These are phyloP conservation scores for Rusavskia elegans DNA, from an alignment of 495 filamentous ascomycete species.

Conservation along the genomic window DNA sequence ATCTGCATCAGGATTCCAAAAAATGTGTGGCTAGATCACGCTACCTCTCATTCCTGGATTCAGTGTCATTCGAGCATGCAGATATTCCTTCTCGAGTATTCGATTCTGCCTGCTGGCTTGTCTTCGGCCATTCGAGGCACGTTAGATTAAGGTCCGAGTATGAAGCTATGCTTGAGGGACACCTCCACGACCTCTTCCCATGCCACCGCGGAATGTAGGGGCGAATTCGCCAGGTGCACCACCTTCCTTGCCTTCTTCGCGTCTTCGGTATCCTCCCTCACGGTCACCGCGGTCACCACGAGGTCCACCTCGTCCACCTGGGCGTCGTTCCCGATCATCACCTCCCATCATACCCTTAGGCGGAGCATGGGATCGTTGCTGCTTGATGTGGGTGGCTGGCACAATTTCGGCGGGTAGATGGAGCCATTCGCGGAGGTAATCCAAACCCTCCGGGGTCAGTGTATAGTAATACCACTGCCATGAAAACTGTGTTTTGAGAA, in stretches of 20 bases:
- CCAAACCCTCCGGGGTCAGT: constrained; percentile 95
- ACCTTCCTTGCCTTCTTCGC: constrained; percentile 89
- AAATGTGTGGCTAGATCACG: neutral
- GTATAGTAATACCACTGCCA: constrained; percentile 99
- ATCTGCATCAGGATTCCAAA: neutral
- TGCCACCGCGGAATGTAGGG: constrained; percentile 89
- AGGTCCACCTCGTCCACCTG: constrained; percentile 46
- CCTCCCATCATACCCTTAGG: constrained; percentile 96
- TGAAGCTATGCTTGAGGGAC: constrained; percentile 32
- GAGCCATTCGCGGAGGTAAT: constrained; percentile 99
- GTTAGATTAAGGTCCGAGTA: too few relatives aligned
- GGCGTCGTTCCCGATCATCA: constrained; percentile 70
- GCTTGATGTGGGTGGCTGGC: constrained; percentile 98
- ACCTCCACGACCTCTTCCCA: constrained; percentile 70
- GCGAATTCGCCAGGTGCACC: constrained; percentile 89
- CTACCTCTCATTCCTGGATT: too few relatives aligned
- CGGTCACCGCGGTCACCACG: constrained; percentile 49
- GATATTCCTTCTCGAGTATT: too few relatives aligned
- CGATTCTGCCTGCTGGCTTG: too few relatives aligned
- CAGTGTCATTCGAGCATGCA: too few relatives aligned
- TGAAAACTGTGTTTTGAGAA: constrained; percentile 98
- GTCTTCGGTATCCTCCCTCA: constrained; percentile 84
- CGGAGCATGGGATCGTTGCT: constrained; percentile 95
- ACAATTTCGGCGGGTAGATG: constrained; percentile 99
- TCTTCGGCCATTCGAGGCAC: too few relatives aligned